Percentiles rank a stretch among this genome's conserved stretches.
phyloP scores from a whole-genome alignment of 2,329 filamentous ascomycete genomes.

The Botrytis aclada region DNA sequence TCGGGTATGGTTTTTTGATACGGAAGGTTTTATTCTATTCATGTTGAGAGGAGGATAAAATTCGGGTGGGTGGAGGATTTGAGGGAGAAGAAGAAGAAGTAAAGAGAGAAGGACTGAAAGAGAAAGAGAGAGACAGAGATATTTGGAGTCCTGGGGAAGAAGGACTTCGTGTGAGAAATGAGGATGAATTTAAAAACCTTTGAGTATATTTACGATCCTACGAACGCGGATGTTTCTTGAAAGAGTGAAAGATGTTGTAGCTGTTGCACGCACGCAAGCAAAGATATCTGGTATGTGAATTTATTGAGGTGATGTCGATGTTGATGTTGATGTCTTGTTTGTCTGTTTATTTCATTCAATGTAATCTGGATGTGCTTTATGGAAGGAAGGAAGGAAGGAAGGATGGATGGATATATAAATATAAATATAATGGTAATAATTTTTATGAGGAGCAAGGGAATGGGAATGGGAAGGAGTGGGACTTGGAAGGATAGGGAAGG shows the following conservation, averaged over 20 bases:
- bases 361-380: background rate
- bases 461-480: background rate
- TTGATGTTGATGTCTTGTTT: background rate
- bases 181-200: slow-evolving; percentile 5
- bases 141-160: background rate
- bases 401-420: background rate
- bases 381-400: no score
- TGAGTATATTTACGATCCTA: slow-evolving; percentile 23
- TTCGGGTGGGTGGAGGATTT: background rate
- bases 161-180: background rate
- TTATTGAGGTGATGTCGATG: background rate
- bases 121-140: background rate
- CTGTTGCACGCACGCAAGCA: background rate
- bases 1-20: slow-evolving; percentile 28
- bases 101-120: background rate
- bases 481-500: background rate
- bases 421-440: background rate
- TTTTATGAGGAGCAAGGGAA: background rate
- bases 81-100: background rate
- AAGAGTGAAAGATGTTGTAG: background rate
- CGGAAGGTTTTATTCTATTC: slow-evolving; percentile 27
- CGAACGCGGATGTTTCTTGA: slow-evolving; percentile 14
- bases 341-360: background rate
- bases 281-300: background rate
- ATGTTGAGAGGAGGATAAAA: slow-evolving; percentile 9